Evolutionary conservation across 2,329 filamentous ascomycete genomes (phyloP).

Genomic region (Cryphonectria nitschkei): DNA sequence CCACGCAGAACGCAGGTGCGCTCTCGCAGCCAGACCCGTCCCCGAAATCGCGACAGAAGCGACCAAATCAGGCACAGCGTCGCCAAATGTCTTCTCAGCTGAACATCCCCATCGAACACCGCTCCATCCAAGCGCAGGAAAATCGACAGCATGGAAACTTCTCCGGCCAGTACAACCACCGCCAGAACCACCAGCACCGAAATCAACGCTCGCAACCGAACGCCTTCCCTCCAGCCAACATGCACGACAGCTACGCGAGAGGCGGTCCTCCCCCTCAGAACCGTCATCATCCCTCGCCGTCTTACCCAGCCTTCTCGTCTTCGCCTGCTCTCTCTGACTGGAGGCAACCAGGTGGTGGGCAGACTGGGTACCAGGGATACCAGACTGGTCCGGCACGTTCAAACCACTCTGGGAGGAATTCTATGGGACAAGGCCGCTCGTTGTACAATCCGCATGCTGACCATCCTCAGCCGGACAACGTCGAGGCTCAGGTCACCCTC

Average conservation of each 20-base stretch:
- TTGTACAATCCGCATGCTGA: conserved; percentile 39
- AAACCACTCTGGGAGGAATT: conserved; percentile 20
- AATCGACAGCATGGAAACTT: conserved; percentile 39
- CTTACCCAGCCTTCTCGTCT: conserved; percentile 36
- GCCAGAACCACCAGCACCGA: conserved; percentile 37
- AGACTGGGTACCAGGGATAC: conserved; percentile 28
- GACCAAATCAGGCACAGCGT: conserved; percentile 65
- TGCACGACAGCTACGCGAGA: conserved; percentile 31
- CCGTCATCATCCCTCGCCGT: conserved; percentile 40
- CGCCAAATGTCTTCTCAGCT: conserved; percentile 65
- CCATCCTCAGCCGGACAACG: conserved; percentile 45
- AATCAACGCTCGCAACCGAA: conserved; percentile 40
- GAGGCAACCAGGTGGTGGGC: conserved; percentile 32
- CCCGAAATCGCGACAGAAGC: conserved; percentile 47
- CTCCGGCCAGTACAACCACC: conserved; percentile 34
- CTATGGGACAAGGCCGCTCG: conserved; percentile 12
- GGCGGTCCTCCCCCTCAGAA: conserved; percentile 31
- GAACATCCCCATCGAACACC: conserved; percentile 58
- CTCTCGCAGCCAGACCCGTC: conserved; percentile 14
- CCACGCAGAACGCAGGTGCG: conserved; percentile 12
- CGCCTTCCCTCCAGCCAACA: conserved; percentile 37
- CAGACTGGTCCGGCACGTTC: conserved; percentile 28
- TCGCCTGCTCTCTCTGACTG: conserved; percentile 35
- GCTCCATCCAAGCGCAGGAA: conserved; percentile 37
- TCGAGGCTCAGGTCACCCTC: conserved; percentile 51